Evolutionary conservation across 2,329 filamentous ascomycete species (phyloP).

Genomic region (Chaetomiaceae sp.): DNA sequence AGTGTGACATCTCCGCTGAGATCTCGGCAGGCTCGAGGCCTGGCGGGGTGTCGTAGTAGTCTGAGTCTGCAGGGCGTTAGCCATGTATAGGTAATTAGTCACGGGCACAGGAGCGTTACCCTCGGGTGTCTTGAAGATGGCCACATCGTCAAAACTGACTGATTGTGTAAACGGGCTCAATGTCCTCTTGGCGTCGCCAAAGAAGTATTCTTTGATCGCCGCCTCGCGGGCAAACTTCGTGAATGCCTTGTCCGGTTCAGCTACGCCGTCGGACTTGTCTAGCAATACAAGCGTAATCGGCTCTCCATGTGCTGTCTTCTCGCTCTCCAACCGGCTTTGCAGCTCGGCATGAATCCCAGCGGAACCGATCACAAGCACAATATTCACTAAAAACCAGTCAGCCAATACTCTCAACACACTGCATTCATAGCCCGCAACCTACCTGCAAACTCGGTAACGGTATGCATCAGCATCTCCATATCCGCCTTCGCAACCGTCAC

Average conservation of each 20-base stretch:
- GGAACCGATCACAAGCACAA: constrained; percentile 76
- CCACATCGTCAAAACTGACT: constrained; percentile 67
- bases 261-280: constrained; percentile 79
- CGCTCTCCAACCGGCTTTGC: constrained; percentile 56
- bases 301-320: constrained; percentile 56
- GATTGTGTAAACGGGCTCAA: constrained; percentile 84
- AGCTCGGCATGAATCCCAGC: constrained; percentile 71
- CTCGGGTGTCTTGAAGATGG: constrained; percentile 64
- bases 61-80: constrained; percentile 13
- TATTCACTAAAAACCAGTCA: constrained; percentile 53
- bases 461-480: constrained; percentile 74
- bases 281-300: constrained; percentile 69
- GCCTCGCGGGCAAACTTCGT: constrained; percentile 68
- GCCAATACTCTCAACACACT: background rate
- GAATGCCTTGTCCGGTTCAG: constrained; percentile 66
- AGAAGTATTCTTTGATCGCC: constrained; percentile 88
- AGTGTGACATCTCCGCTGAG: constrained; percentile 66
- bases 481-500: constrained; percentile 40
- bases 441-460: constrained; percentile 54
- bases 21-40: constrained; percentile 60
- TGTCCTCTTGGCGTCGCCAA: constrained; percentile 69
- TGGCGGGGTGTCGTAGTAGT: constrained; percentile 24
- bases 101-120: constrained; percentile 35
- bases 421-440: background rate
- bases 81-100: background rate